Percentiles rank a stretch among this genome's conserved stretches.
phyloP scores from a whole-genome alignment of 2,329 filamentous ascomycete species.

The Triangularia verruculosa region DNA sequence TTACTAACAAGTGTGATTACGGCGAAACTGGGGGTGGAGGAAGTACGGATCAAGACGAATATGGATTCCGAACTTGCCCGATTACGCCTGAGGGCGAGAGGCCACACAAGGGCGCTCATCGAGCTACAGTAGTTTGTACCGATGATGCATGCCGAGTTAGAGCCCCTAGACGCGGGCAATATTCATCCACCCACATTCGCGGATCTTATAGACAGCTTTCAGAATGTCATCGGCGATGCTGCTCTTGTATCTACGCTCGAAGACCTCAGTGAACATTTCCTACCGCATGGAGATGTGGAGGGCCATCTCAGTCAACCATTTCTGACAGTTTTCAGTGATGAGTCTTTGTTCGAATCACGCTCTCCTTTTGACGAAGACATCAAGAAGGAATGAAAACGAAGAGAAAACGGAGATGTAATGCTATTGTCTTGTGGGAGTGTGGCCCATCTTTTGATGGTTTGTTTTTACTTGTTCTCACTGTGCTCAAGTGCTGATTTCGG shows the following conservation, averaged over 20 bases:
- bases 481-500: background rate
- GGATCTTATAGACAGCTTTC: too few species aligned
- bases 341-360: too few species aligned
- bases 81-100: conserved; percentile 20
- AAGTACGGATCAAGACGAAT: conserved; percentile 3
- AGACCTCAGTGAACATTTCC: too few species aligned
- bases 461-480: background rate
- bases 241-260: too few species aligned
- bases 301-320: too few species aligned
- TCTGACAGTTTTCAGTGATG: too few species aligned
- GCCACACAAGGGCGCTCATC: conserved; percentile 20
- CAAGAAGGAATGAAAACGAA: background rate
- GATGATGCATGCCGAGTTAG: background rate
- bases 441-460: background rate
- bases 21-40: conserved; percentile 60
- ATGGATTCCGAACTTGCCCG: conserved; percentile 12
- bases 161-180: background rate
- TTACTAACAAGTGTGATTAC: conserved; percentile 74
- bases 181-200: background rate
- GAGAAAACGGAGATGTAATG: background rate
- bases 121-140: background rate
- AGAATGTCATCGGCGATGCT: too few species aligned
- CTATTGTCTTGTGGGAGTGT: background rate
- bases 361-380: too few species aligned
- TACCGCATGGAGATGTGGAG: too few species aligned